Conservation (phyloP, 345 rosid genomes). For the Boechera stricta region DNA sequence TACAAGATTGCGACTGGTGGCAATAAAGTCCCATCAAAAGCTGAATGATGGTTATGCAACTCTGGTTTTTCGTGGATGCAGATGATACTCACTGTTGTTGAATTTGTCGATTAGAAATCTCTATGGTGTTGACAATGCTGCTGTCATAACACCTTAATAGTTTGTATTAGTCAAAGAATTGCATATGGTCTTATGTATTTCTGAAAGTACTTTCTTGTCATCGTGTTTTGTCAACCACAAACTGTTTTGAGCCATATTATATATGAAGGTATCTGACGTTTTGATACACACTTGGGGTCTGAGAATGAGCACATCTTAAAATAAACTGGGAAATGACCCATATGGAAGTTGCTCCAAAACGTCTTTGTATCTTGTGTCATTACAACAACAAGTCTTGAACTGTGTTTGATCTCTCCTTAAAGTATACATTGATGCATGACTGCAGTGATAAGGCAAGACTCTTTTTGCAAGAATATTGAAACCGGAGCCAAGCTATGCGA, state of each 20-base stretch:
- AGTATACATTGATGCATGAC: not conserved
- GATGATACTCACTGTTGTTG: constrained; percentile 31
- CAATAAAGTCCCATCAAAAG: constrained; percentile 75
- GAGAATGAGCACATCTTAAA: not conserved
- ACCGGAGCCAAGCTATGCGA: not conserved
- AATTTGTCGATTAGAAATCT: constrained; percentile 38
- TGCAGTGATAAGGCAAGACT: not conserved
- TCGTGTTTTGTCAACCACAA: constrained; percentile 22
- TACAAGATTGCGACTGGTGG: constrained; percentile 89
- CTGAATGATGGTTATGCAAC: constrained; percentile 53
- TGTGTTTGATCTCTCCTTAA: constrained; percentile 16
- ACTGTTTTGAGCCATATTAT: constrained; percentile 16
- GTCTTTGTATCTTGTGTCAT: not conserved
- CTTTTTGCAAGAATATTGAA: constrained; percentile 7
- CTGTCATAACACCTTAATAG: not conserved
- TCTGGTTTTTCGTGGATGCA: constrained; percentile 10
- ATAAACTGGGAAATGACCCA: constrained; percentile 1
- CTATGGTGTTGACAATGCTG: constrained; percentile 16
- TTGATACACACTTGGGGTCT: constrained; percentile 9
- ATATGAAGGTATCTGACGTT: constrained; percentile 25
- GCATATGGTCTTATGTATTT: constrained; percentile 21
- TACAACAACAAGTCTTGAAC: constrained; percentile 3
- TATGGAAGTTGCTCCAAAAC: constrained; percentile 10
- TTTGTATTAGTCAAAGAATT: constrained; percentile 19
- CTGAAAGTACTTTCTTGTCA: constrained; percentile 26